These are phyloP conservation scores for Pseudocercospora fijiensis DNA, from an alignment of 2,329 filamentous ascomycete genomes.

Conservation along the genomic window DNA sequence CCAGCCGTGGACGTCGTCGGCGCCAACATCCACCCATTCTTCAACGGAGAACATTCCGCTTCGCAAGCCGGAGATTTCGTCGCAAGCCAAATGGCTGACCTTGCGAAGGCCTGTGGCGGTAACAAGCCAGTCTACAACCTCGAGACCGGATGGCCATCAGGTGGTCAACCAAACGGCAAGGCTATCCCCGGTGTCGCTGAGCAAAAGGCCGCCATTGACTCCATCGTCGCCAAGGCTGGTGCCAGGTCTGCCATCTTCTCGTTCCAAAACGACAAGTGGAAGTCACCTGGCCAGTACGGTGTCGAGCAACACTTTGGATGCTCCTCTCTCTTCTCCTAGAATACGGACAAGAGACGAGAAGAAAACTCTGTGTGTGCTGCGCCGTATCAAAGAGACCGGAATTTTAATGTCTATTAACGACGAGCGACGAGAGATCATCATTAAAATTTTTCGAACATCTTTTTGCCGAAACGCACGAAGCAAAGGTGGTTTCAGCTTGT, in stretches of 20 bases:
- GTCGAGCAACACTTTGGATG: slow-evolving; percentile 84
- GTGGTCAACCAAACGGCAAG: slow-evolving; percentile 66
- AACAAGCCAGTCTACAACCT: slow-evolving; percentile 72
- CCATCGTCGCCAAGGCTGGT: slow-evolving; percentile 66
- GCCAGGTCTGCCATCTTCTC: slow-evolving; percentile 77
- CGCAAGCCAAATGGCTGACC: slow-evolving; percentile 66
- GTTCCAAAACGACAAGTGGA: slow-evolving; percentile 78
- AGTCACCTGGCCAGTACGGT: slow-evolving; percentile 64
- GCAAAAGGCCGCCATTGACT: slow-evolving; percentile 70
- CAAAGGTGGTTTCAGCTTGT: not conserved
- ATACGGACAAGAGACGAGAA: not conserved
- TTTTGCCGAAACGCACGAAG: not conserved
- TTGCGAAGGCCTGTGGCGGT: slow-evolving; percentile 67
- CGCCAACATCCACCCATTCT: slow-evolving; percentile 91
- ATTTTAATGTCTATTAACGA: not conserved
- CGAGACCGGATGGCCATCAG: slow-evolving; percentile 85
- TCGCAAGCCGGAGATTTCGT: slow-evolving; percentile 73
- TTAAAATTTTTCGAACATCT: not conserved
- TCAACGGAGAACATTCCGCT: slow-evolving; percentile 70
- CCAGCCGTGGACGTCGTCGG: slow-evolving; percentile 71
- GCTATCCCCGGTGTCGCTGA: slow-evolving; percentile 66
- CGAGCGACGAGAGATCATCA: not conserved
- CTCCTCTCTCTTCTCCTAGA: slow-evolving; percentile 42
- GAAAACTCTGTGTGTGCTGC: not conserved
- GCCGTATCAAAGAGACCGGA: not conserved